Evolutionary conservation across 148 eudicot genomes (phyloP).

Genomic region (Cornus controversa): DNA sequence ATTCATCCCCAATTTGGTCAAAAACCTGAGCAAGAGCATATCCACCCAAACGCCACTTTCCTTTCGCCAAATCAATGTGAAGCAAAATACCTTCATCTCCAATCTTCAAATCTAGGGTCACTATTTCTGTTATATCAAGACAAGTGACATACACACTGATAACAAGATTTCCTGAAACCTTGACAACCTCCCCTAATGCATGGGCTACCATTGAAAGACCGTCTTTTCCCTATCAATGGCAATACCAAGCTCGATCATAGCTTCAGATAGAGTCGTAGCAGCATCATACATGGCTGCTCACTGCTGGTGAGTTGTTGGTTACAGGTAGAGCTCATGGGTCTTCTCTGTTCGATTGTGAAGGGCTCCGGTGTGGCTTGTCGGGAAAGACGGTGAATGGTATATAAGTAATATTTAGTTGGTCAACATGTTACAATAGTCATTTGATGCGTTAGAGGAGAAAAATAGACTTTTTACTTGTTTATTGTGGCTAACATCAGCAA

Average conservation of each 20-base stretch:
- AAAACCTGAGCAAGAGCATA: conserved; percentile 90
- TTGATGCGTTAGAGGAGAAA: no score
- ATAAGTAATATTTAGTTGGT: no score
- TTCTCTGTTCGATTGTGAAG: no score
- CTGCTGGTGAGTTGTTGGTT: no score
- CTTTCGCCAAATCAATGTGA: conserved; percentile 86
- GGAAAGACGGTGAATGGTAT: no score
- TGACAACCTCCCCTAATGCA: conserved; percentile 77
- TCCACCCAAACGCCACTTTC: conserved; percentile 81
- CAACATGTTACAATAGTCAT: no score
- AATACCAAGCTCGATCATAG: conserved; percentile 86
- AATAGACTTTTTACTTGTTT: no score
- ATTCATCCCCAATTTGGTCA: conserved; percentile 75
- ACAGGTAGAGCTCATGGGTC: no score
- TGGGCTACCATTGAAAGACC: conserved; percentile 93
- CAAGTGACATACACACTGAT: conserved; percentile 83
- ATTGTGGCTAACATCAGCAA: no score
- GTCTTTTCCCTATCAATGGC: conserved; percentile 91
- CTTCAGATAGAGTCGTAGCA: conserved; percentile 69
- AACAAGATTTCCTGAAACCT: conserved; percentile 90
- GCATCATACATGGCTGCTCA: conserved; percentile 96
- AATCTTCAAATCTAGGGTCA: conserved; percentile 89
- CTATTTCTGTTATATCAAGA: conserved; percentile 87
- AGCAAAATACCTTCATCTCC: conserved; percentile 81
- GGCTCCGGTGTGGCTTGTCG: no score